These are phyloP conservation scores for Ophiosphaerella narmari DNA, from an alignment of 2,329 filamentous ascomycete genomes.

Conservation along the genomic window DNA sequence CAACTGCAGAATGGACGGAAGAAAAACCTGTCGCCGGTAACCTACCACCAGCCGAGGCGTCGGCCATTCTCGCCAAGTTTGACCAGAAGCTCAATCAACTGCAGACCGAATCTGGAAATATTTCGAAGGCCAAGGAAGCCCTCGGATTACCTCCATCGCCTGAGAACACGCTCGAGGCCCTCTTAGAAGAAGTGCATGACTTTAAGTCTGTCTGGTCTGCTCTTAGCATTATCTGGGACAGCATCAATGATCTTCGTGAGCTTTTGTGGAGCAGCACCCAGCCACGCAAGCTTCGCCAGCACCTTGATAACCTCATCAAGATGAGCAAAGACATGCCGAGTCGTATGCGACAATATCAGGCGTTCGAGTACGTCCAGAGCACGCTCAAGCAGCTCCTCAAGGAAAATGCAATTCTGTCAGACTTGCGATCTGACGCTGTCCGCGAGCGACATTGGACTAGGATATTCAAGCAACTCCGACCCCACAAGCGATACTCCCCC, in stretches of 20 bases:
- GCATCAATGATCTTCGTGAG: constrained; percentile 89
- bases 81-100: constrained; percentile 83
- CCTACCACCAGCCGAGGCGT: constrained; percentile 87
- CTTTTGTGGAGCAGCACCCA: constrained; percentile 94
- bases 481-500: constrained; percentile 89
- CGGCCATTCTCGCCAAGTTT: constrained; percentile 78
- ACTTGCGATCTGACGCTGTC: constrained; percentile 95
- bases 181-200: constrained; percentile 95
- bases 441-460: constrained; percentile 96
- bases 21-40: constrained; percentile 96
- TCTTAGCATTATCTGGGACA: constrained; percentile 94
- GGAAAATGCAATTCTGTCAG: constrained; percentile 83
- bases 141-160: constrained; percentile 82
- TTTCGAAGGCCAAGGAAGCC: constrained; percentile 94
- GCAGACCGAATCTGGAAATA: constrained; percentile 87
- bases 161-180: constrained; percentile 79
- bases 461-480: constrained; percentile 94
- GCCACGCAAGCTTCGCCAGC: constrained; percentile 86
- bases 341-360: constrained; percentile 97
- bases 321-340: constrained; percentile 99
- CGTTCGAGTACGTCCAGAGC: constrained; percentile 97
- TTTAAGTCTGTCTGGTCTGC: constrained; percentile 99
- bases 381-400: constrained; percentile 87
- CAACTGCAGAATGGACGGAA: constrained; percentile 87
- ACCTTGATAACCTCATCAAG: constrained; percentile 90